Evolutionary conservation across 2,329 filamentous ascomycete species (phyloP).

Genomic region (Talaromyces funiculosus): DNA sequence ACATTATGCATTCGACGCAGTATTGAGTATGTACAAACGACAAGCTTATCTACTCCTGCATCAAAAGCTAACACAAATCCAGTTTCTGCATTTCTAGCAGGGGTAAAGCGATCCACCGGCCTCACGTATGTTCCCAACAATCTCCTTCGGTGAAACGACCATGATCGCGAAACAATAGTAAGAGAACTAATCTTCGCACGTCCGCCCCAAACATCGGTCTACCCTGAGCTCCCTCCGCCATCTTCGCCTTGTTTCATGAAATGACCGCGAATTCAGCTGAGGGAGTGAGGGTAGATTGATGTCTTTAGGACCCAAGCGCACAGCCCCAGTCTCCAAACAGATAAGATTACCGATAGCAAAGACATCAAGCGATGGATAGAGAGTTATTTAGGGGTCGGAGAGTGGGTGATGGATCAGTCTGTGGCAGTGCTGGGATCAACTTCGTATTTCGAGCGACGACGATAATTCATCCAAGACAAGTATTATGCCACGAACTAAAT

Average conservation of each 20-base stretch:
- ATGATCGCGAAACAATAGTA: not conserved
- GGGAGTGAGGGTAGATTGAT: conserved; percentile 11
- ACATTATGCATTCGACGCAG: conserved; percentile 94
- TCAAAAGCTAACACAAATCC: conserved; percentile 2
- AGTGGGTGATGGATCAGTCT: conserved; percentile 97
- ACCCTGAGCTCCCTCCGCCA: conserved; percentile 13
- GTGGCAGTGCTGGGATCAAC: conserved; percentile 85
- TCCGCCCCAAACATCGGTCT: conserved; percentile 20
- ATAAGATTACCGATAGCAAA: conserved; percentile 76
- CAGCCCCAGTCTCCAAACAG: conserved; percentile 73
- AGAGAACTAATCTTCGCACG: conserved; percentile 11
- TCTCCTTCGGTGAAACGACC: conserved; percentile 25
- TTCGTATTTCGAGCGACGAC: conserved; percentile 83
- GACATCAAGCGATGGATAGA: conserved; percentile 83
- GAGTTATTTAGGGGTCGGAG: conserved; percentile 87
- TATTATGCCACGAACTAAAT: not conserved
- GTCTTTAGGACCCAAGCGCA: conserved; percentile 20
- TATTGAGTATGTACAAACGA: conserved; percentile 61
- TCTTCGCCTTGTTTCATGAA: not conserved
- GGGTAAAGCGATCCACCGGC: conserved; percentile 94
- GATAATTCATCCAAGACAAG: conserved; percentile 45
- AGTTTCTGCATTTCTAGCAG: conserved; percentile 95
- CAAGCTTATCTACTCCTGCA: not conserved
- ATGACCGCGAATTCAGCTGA: not conserved
- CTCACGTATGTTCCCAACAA: conserved; percentile 67